Base-by-base conservation (phyloP, 1,284 basidiomycete species). In the Cutaneotrichosporon cavernicola region DNA sequence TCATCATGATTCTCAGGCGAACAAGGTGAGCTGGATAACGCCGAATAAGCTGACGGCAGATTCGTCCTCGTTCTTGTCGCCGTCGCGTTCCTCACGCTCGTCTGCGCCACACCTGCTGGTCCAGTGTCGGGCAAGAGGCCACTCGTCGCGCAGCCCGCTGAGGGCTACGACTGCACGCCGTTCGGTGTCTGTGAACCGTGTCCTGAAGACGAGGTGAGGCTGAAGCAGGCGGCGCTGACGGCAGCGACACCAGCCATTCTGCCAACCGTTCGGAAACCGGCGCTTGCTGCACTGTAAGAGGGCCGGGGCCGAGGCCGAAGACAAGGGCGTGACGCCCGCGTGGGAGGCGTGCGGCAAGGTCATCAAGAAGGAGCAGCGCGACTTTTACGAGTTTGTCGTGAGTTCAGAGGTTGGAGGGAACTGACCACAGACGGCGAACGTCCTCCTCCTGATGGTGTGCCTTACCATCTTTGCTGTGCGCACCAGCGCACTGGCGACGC, bases 341-440 rank as follows among this genome's bases (percentile, higher is more conserved):
- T 96, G 91, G 91, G 89, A 92, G 74, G 87, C 90, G 3, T 96
- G 92, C 72, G 92, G 92, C 5, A 90, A 90, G 64, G 90, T 92
- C 34, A 82, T 90, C 49, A 80, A 83, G 43, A 84, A 86, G 68
- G 92, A 96, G 78, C 86, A 88, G 56, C 88, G 86, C 5, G 90
- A 92, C 76, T 96, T 91, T 74, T 90, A 87, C 80, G 91, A 95
- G 76, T 96, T 95, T 76, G 81, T 93, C 4, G 90, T 87, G 38
- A 88, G 82, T 81, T 14, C 18, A 9, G 3, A 21, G 9, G 21
- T 2, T 31, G 16, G 7, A 11, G 22, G 4, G 7, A 38, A 38
- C 56, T 61, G 47, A 57, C 21, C 14, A 21, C 58, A 83, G 82
- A 79, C 80, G 6, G 76, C 89, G 76, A 96, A 93, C 75, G 70